Base-by-base conservation (phyloP, 2,329 filamentous ascomycete species). In the Penicillium sp. region DNA sequence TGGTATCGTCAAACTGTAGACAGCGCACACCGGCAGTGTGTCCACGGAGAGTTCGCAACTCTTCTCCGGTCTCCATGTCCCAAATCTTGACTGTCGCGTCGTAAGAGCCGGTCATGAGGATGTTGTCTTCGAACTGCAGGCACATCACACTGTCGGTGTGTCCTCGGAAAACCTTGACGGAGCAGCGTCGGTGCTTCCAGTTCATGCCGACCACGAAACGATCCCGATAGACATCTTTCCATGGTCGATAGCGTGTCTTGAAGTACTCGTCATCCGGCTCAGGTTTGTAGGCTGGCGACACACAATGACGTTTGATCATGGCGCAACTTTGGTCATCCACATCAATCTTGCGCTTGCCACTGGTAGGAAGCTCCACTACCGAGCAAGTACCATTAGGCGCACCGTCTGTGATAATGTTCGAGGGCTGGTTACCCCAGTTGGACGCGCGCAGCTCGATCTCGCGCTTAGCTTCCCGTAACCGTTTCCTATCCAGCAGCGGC, bases 181-280 rank as follows among this genome's bases (percentile, higher is more conserved):
- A 89, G 79, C 90, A 98, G 40, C 94, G 88, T 4, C 95, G 94
- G 66, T 96, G 93, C 76, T 97, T 96, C 95, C 95, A 99, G 76
- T 98, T 98, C 63, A 90, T 95, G 56, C 95, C 94, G 53, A 99
- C 93, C 76, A 94, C 95, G 83, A 94, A 98, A 17, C 92, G 88
- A 76, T 97, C 94, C 66, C 92, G 91, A 81, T 99, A 99, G 1
- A 99, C 92, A 64, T 96, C 93, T 78, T 99, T 99, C 95, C 95
- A 99, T 0, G 90, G 93, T 33, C 92, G 79, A 64, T 80, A 80
- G 24, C 79, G 76, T 15, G 81, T 81, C 62, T 82, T 82, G 69
- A 85, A 84, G 66, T 83, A 84, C 12, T 80, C 79, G 22, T 81
- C 80, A 33, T 79, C 70, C 15, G 72, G 70, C 37, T 79, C 78